phyloP scores from a whole-genome alignment of 2,329 filamentous ascomycete genomes.

The Mariannaea elegans region DNA sequence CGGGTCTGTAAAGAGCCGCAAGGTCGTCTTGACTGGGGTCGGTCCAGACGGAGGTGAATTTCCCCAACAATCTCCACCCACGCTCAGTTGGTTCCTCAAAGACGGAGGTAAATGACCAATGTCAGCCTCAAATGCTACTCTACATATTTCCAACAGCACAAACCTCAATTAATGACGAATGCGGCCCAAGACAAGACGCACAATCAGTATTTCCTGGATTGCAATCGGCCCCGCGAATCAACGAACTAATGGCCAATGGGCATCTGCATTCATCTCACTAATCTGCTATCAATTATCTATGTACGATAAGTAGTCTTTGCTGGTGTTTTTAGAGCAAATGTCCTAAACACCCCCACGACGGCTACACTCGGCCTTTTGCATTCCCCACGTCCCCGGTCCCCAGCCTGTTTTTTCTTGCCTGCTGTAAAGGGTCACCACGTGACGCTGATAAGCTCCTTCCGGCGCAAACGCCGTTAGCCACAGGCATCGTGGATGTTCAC shows the following conservation, averaged over 20 bases:
- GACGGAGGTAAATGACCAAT: not conserved
- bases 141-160: not conserved
- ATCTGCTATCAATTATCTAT: constrained; percentile 1
- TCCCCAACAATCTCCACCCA: constrained; percentile 12
- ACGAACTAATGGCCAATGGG: not conserved
- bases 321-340: constrained; percentile 1
- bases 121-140: not conserved
- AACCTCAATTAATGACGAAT: not conserved
- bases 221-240: constrained; percentile 1
- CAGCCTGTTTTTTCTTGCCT: constrained; percentile 7
- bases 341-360: constrained; percentile 28
- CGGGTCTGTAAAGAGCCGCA: constrained; percentile 14
- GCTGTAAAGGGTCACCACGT: constrained; percentile 31
- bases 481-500: constrained; percentile 6
- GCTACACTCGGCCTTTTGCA: constrained; percentile 38
- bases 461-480: constrained; percentile 13
- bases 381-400: constrained; percentile 4
- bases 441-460: constrained; percentile 40
- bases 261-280: not conserved
- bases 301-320: not conserved
- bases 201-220: not conserved
- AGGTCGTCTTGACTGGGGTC: constrained; percentile 1
- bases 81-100: not conserved
- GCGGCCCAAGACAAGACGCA: not conserved
- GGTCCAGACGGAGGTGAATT: not conserved